A percentile compares a stretch with the other conserved stretches of the same genome.
These are phyloP conservation scores for Sequoiadendron giganteum DNA, from an alignment of 75 land plant genomes.

Conservation along the genomic window DNA sequence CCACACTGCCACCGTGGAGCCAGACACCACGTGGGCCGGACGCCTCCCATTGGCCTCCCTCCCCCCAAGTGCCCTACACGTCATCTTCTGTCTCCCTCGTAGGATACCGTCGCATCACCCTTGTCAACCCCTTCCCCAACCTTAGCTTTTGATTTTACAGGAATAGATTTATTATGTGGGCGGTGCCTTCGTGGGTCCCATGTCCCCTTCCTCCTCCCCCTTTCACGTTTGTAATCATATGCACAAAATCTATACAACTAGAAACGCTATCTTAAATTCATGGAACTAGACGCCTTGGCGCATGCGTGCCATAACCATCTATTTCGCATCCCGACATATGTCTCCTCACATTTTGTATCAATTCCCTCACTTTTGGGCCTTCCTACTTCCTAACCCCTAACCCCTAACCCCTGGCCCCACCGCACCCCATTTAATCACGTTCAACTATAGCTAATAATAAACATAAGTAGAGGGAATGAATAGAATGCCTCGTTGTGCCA, in stretches of 20 bases:
- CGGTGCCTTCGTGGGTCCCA: neutral
- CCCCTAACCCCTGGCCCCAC: too few species aligned
- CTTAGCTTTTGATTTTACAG: neutral
- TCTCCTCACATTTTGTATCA: neutral
- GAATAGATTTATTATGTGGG: neutral
- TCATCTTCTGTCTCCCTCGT: slow-evolving; percentile 2
- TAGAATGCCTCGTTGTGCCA: too few species aligned
- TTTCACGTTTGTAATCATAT: slow-evolving; percentile 1
- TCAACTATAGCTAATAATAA: too few species aligned
- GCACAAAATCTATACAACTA: neutral
- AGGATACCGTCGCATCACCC: slow-evolving; percentile 13
- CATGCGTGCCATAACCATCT: neutral
- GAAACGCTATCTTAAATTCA: neutral
- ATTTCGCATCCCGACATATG: neutral
- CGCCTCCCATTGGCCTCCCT: neutral
- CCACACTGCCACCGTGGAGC: neutral
- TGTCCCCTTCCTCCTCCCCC: neutral
- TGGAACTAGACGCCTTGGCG: neutral
- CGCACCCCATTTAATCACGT: too few species aligned
- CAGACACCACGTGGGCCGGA: slow-evolving; percentile 12
- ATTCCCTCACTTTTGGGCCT: too few species aligned
- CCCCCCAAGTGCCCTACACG: neutral
- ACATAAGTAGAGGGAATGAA: too few species aligned
- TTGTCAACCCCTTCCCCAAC: neutral
- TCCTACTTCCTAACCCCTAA: too few species aligned